Base-by-base conservation (phyloP, 2,329 filamentous ascomycete genomes). In the Nannizziopsis barbatae region DNA sequence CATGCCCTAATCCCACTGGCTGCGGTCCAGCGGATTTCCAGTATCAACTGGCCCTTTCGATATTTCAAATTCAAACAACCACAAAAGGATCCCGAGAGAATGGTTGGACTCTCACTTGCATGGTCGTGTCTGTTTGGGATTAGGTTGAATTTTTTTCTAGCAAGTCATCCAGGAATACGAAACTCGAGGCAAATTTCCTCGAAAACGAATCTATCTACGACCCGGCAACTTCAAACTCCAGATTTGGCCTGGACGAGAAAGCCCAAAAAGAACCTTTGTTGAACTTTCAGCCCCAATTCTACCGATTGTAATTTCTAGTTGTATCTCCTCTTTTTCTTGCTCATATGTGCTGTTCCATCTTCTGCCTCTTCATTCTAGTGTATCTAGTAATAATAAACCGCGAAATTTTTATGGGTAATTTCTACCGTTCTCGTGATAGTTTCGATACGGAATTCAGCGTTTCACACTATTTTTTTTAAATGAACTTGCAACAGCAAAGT, bases 321-420 rank as follows among this genome's bases (percentile, higher is more conserved):
- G 22, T 27, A 27, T 49, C 9, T 36, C 14, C 33, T 35, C 41
- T 9, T n/a, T 35, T 40, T 37, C n/a, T 17, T 48, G 15, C 36
- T 42, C 15, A n/a, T 31, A 11, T 31, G 22, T 12, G 5, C 31
- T 15, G n/a, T 22, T 12, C 41, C 17, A 3, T 6, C 17, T 35
- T 32, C 12, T 50, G 17, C 14, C 42, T n/a, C 37, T 18, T 50
- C 12, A 20, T 33, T 33, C 27, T 38, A 17, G 49, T 50, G 50
- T 52, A 47, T 46, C 42, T 47, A 52, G 27, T 42, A 46, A 47
- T 44, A 20, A 45, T 48, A 39, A 37, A 22, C 42, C 40, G 14
- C n/a, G 39, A 20, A 33, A 39, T 30, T 32, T 46, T 12, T 20
- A n/a, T 27, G 22, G 22, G 22, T n/a, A n/a, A n/a, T n/a, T n/a